These are phyloP conservation scores for Rhynchospora breviuscula DNA, from an alignment of 176 grass and related monocot species.

Conservation along the genomic window DNA sequence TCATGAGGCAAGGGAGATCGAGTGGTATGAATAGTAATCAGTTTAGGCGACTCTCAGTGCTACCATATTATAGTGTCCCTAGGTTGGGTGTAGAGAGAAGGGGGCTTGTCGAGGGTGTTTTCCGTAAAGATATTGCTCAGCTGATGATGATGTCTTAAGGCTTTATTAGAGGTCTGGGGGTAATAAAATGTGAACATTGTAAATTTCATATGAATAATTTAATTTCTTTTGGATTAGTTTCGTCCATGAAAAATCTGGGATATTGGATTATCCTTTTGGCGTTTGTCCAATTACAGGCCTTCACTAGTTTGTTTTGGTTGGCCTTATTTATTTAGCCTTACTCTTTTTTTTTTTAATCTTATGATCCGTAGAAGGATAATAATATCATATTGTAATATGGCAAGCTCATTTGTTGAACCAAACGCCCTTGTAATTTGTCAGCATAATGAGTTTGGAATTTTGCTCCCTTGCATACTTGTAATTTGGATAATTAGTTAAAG, in stretches of 20 bases:
- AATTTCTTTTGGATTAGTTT: background rate
- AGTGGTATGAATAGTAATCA: slow-evolving; percentile 30
- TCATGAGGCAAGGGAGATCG: slow-evolving; percentile 43
- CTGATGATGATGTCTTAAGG: slow-evolving; percentile 45
- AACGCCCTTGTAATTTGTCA: background rate
- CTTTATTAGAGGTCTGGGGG: background rate
- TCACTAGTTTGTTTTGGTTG: background rate
- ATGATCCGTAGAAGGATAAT: background rate
- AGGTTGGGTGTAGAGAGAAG: slow-evolving; percentile 31
- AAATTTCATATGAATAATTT: background rate
- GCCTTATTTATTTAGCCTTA: background rate
- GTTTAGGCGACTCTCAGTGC: slow-evolving; percentile 39
- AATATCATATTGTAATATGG: slow-evolving; percentile 6
- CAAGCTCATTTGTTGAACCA: background rate
- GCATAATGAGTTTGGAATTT: background rate
- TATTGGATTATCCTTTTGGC: background rate
- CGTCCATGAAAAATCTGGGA: background rate
- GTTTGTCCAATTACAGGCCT: slow-evolving; percentile 6
- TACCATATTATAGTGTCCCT: slow-evolving; percentile 12
- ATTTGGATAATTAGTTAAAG: background rate
- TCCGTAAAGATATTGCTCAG: slow-evolving; percentile 80
- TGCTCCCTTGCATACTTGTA: background rate
- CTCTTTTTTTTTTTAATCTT: background rate
- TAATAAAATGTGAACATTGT: slow-evolving; percentile 2
- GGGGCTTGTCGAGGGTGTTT: slow-evolving; percentile 44